Evolutionary conservation across 208 protist species (phyloP).

Genomic region (Acanthamoeba sp.): DNA sequence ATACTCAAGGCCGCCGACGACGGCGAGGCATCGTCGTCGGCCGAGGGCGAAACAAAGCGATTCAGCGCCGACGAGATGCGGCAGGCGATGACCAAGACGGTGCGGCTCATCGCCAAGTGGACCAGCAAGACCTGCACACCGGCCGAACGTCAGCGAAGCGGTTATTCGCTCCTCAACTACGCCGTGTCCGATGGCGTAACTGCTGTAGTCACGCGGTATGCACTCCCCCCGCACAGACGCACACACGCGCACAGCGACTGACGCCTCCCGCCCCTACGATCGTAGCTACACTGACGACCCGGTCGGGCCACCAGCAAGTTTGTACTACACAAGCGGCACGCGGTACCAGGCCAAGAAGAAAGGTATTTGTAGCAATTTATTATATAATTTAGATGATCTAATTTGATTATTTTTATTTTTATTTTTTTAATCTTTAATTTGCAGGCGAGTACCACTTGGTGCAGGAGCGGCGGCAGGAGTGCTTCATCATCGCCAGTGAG

Average conservation of each 20-base stretch:
- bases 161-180: slow-evolving; percentile 71
- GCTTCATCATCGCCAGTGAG: slow-evolving; percentile 72
- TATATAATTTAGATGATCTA: no score
- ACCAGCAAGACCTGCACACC: not conserved
- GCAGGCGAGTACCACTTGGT: slow-evolving; percentile 73
- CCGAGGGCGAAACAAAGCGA: not conserved
- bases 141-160: not conserved
- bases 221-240: not conserved
- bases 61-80: slow-evolving; percentile 60
- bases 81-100: slow-evolving; percentile 66
- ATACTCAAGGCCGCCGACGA: not conserved
- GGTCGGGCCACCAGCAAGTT: not conserved
- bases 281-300: slow-evolving; percentile 53
- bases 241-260: not conserved
- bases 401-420: no score
- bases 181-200: slow-evolving; percentile 63
- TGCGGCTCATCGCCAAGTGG: slow-evolving; percentile 25
- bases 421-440: not conserved
- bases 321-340: slow-evolving; percentile 74
- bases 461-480: slow-evolving; percentile 57
- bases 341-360: slow-evolving; percentile 67
- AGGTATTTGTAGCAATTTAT: not conserved
- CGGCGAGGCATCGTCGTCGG: not conserved
- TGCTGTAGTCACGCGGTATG: slow-evolving; percentile 57
- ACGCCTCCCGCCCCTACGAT: not conserved